Conservation (phyloP, 495 filamentous ascomycete genomes). For the Barbatosphaeria neglecta region DNA sequence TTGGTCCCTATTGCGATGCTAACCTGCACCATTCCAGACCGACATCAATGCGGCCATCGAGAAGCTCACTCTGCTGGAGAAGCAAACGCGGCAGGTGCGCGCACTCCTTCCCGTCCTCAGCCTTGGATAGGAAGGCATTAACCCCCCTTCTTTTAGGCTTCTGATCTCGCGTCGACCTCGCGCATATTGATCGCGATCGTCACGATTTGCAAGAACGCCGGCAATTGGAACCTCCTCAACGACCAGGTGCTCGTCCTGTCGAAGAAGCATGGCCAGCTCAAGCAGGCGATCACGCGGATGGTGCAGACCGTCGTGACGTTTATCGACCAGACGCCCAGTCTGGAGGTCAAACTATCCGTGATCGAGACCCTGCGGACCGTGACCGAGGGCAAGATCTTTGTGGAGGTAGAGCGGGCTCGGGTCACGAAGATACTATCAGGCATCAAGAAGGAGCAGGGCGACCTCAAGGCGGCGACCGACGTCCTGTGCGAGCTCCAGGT, state of each 20-base stretch:
- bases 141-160: conserved; percentile 46
- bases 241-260: conserved; percentile 92
- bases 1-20: background rate
- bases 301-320: conserved; percentile 92
- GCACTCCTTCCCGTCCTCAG: background rate
- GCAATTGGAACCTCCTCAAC: conserved; percentile 86
- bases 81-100: conserved; percentile 85
- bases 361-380: conserved; percentile 94
- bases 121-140: conserved; percentile 5
- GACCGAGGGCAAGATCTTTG: conserved; percentile 99
- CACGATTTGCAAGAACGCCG: conserved; percentile 84
- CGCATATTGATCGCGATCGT: conserved; percentile 77
- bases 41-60: conserved; percentile 80
- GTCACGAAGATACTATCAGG: conserved; percentile 89
- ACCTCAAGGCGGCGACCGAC: conserved; percentile 79
- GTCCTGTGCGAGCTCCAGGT: conserved; percentile 96
- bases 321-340: conserved; percentile 62
- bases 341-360: conserved; percentile 79
- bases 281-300: conserved; percentile 98
- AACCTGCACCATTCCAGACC: conserved; percentile 32
- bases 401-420: conserved; percentile 94
- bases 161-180: conserved; percentile 89
- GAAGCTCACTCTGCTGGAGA: conserved; percentile 83
- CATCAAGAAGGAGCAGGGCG: conserved; percentile 90
- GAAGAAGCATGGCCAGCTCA: conserved; percentile 99